Base-by-base conservation (phyloP, 345 rosid species). In the Brassica carinata region DNA sequence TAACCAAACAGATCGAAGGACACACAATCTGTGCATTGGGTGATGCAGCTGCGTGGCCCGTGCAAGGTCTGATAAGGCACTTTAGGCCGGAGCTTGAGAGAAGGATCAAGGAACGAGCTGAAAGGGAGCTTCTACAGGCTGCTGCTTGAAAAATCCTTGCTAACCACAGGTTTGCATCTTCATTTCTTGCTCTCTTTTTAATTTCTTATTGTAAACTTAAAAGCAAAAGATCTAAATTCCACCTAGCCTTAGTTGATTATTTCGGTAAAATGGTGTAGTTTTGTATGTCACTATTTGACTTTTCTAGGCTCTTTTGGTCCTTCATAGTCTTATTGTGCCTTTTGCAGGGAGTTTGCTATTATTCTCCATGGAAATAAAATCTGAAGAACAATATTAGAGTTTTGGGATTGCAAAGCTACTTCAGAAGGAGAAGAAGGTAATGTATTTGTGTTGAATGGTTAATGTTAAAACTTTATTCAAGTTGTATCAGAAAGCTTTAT, bases 11-110 rank as follows among this genome's bases (percentile, higher is more conserved):
- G 88, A 96, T 96, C 57, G 99, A 96, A 85, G 99, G 99, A 74
- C 99, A 96, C 85, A 96, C 99, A 27, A 96, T 96, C 71, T 92
- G 99, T 79, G 99, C 99, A 7, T 79, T 96, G 80, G 99, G 99
- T 83, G 99, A 96, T 89, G 99, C 99, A 62, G 98, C 98, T 59
- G 99, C 99, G 69, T 96, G 99, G 99, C 99, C 98, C 51, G 99
- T 93, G 73, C 98, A 96, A 80, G 99, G 99, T 84, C 94, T 96
- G 51, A 96, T 93, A 31, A 79, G 97, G 79, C 98, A 96, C 79
- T 96, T 96, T 84, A 90, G 99, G 90, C 98, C 99, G 57, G 99
- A 96, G 90, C 87, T 96, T 0, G 98, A 96, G 86, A 92, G 99
- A 87, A 90, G 99, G 83, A 96, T 96, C 38, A 90, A 78, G 84